Conservation (phyloP, 768 basidiomycete genomes). For the Boletus speciosus region DNA sequence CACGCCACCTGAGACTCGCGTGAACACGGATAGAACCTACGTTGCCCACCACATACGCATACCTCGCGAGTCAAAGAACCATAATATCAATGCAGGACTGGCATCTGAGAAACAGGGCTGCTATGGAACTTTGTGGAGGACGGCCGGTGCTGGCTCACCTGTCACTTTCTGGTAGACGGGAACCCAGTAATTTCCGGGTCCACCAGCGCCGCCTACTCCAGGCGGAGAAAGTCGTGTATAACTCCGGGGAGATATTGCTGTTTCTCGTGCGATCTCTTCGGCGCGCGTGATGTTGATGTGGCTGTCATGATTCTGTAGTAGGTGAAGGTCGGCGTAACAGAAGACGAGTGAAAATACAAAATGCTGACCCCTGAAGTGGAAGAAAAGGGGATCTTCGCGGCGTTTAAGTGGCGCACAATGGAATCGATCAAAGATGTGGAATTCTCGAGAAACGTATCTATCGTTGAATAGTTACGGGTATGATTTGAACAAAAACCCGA, state of each 20-base stretch:
- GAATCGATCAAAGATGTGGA: constrained; percentile 63
- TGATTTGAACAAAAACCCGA: background rate
- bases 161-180: constrained; percentile 47
- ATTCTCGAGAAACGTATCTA: constrained; percentile 66
- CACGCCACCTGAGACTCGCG: constrained; percentile 41
- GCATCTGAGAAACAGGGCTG: constrained; percentile 23
- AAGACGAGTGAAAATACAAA: background rate
- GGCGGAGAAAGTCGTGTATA: constrained; percentile 61
- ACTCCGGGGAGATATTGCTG: constrained; percentile 48
- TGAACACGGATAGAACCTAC: constrained; percentile 1
- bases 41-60: background rate
- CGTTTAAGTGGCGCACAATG: constrained; percentile 59
- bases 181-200: constrained; percentile 76
- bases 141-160: constrained; percentile 24
- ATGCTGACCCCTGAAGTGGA: constrained; percentile 62
- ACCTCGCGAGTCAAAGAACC: constrained; percentile 79
- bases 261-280: constrained; percentile 64
- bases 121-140: background rate
- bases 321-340: background rate
- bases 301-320: constrained; percentile 68
- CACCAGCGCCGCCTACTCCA: constrained; percentile 60
- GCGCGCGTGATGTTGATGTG: constrained; percentile 67
- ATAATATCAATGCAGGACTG: constrained; percentile 54
- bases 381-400: constrained; percentile 58
- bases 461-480: background rate